phyloP scores from a whole-genome alignment of 2,329 filamentous ascomycete species.

The Aspergillus latus region DNA sequence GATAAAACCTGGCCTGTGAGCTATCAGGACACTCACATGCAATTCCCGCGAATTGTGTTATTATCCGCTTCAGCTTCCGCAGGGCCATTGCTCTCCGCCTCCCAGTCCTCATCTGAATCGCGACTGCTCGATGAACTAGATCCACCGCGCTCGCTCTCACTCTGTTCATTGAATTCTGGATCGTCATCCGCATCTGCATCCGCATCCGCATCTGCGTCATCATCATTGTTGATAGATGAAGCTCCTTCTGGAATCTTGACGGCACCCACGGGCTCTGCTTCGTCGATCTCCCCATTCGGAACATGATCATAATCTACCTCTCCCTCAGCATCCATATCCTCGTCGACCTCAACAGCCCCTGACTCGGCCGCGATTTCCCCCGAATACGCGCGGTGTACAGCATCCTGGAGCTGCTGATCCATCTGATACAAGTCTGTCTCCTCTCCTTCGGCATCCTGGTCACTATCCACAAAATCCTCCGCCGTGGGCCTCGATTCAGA shows the following conservation, averaged over 20 bases:
- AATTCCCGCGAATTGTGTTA: slow-evolving; percentile 11
- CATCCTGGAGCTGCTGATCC: slow-evolving; percentile 42
- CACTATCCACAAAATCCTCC: slow-evolving; percentile 39
- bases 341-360: slow-evolving; percentile 20
- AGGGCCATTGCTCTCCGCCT: slow-evolving; percentile 49
- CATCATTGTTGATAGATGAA: slow-evolving; percentile 34
- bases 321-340: slow-evolving; percentile 10
- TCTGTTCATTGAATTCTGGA: slow-evolving; percentile 43
- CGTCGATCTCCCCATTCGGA: slow-evolving; percentile 45
- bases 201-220: slow-evolving; percentile 10
- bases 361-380: slow-evolving; percentile 32
- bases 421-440: slow-evolving; percentile 43
- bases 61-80: slow-evolving; percentile 26
- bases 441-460: slow-evolving; percentile 47
- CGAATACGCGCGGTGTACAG: slow-evolving; percentile 38
- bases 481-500: slow-evolving; percentile 29
- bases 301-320: slow-evolving; percentile 24
- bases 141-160: slow-evolving; percentile 42
- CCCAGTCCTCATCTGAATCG: slow-evolving; percentile 57
- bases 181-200: slow-evolving; percentile 43
- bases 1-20: background rate
- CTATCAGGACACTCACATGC: slow-evolving; percentile 8
- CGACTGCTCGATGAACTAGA: slow-evolving; percentile 49
- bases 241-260: slow-evolving; percentile 38
- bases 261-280: slow-evolving; percentile 39